phyloP scores from a whole-genome alignment of 306 rosid genomes.

The Vicia villosa region DNA sequence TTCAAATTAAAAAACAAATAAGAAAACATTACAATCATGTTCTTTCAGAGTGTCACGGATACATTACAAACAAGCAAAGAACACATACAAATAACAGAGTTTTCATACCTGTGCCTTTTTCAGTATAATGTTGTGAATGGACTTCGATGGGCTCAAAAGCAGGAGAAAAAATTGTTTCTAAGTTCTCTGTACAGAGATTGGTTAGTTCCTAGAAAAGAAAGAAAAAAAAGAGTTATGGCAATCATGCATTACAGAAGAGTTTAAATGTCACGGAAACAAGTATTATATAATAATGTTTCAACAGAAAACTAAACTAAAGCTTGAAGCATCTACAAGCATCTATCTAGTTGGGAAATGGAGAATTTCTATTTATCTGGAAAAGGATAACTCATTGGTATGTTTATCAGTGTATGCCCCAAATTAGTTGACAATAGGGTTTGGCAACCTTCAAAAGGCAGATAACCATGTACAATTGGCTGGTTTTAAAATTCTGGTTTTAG shows the following conservation, averaged over 20 bases:
- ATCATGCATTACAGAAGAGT: conserved; percentile 21
- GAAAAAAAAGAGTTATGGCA: conserved; percentile 17
- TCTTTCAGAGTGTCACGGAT: not conserved
- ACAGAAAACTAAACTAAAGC: conserved; percentile 2
- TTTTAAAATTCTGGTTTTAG: not conserved
- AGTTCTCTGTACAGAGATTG: conserved; percentile 46
- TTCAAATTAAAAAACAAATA: not conserved
- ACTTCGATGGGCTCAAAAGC: conserved; percentile 60
- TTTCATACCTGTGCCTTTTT: conserved; percentile 58
- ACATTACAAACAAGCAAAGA: not conserved
- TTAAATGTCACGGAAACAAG: conserved; percentile 17
- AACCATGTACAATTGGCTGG: not conserved
- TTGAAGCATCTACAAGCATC: not conserved
- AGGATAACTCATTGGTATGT: not conserved
- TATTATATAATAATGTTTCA: conserved; percentile 1
- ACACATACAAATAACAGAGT: conserved; percentile 3
- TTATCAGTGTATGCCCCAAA: not conserved
- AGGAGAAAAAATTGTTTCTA: conserved; percentile 82
- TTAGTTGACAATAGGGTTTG: not conserved
- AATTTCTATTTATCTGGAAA: not conserved
- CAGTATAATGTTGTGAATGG: conserved; percentile 47
- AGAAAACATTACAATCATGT: not conserved
- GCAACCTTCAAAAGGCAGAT: not conserved
- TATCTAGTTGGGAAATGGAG: conserved; percentile 6
- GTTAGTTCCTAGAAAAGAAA: conserved; percentile 58